A percentile compares a stretch with the other conserved stretches of the same genome.
phyloP scores from a whole-genome alignment of 129 eudicot genomes.

The Pittosporum tobira region DNA sequence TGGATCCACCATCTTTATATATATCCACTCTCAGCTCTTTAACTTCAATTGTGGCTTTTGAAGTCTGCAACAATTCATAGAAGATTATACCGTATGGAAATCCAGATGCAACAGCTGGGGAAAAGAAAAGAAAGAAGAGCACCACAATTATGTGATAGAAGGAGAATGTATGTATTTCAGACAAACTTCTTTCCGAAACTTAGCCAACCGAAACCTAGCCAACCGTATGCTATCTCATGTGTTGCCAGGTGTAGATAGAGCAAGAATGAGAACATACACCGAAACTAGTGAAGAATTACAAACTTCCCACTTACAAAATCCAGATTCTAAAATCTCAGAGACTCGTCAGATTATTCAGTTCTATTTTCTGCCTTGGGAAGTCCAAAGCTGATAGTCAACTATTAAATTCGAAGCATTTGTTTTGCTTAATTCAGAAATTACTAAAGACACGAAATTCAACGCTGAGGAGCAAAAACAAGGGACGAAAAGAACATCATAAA shows the following conservation, averaged over 20 bases:
- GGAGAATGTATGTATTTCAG: background rate
- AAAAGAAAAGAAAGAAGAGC: background rate
- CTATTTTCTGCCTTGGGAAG: background rate
- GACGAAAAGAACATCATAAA: background rate
- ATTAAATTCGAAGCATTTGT: background rate
- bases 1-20: slow-evolving; percentile 77
- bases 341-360: background rate
- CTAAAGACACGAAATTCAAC: background rate
- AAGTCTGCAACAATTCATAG: slow-evolving; percentile 48
- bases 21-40: slow-evolving; percentile 79
- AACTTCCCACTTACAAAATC: background rate
- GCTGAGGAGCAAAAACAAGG: background rate
- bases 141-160: background rate
- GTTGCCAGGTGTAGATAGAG: background rate
- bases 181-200: background rate
- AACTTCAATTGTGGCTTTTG: slow-evolving; percentile 72
- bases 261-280: background rate
- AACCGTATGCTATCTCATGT: background rate
- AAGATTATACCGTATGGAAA: slow-evolving; percentile 15
- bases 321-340: background rate
- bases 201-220: background rate
- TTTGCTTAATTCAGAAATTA: background rate
- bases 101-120: background rate
- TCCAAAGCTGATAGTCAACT: no score
- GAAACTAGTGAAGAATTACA: background rate